These are phyloP conservation scores for Picea abies DNA, from an alignment of 83 land plant species.

Conservation along the genomic window DNA sequence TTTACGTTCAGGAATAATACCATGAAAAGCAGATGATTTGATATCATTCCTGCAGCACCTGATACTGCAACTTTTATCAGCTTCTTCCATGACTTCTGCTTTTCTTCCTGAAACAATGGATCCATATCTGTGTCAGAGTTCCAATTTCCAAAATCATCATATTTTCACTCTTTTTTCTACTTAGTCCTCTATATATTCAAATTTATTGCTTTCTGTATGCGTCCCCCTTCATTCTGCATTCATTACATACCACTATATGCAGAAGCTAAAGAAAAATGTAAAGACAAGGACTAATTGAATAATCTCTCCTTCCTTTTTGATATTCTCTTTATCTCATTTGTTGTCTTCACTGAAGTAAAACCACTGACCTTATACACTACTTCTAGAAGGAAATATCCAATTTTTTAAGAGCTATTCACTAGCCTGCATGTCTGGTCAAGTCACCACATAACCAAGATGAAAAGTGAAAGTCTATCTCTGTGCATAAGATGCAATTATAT, in stretches of 20 bases:
- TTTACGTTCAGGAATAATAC: constrained; percentile 34
- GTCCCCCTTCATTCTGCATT: not conserved
- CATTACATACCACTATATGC: not conserved
- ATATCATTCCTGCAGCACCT: constrained; percentile 98
- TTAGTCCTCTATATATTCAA: not conserved
- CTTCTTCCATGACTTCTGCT: constrained; percentile 90
- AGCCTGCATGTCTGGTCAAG: not conserved
- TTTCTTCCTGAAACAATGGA: constrained; percentile 54
- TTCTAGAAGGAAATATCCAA: not conserved
- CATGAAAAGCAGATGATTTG: constrained; percentile 96
- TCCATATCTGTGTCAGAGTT: not conserved
- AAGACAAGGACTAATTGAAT: not conserved
- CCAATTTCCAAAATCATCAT: not conserved
- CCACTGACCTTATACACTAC: not conserved
- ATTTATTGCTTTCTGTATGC: not conserved
- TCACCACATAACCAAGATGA: not conserved
- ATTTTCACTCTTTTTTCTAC: not conserved
- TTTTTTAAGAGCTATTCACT: not conserved
- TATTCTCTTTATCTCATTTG: constrained; percentile 1
- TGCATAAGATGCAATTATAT: constrained; percentile 6
- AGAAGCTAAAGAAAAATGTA: not conserved
- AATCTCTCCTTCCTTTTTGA: not conserved
- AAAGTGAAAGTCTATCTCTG: not conserved
- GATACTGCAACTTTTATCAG: constrained; percentile 84
- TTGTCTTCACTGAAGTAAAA: not conserved